Percentiles rank a stretch among this genome's conserved stretches.
Conservation (phyloP, 2,329 filamentous ascomycete species). For the Penicillium decumbens region DNA sequence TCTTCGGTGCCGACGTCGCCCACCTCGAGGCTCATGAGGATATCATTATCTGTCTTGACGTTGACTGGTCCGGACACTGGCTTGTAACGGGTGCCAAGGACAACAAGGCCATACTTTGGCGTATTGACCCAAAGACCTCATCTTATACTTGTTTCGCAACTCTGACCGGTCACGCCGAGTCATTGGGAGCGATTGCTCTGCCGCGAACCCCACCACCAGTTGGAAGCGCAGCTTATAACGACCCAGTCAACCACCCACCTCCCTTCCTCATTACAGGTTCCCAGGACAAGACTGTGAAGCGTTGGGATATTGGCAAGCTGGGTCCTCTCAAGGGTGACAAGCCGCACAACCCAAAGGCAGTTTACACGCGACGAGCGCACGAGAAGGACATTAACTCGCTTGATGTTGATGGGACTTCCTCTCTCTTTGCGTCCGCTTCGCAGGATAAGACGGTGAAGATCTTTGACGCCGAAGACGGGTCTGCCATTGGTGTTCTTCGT, state of each 20-base stretch:
- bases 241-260: conserved; percentile 75
- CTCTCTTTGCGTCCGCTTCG: conserved; percentile 91
- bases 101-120: conserved; percentile 88
- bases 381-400: conserved; percentile 99
- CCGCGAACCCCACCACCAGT: conserved; percentile 65
- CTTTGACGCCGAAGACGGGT: conserved; percentile 85
- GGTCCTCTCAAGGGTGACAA: conserved; percentile 46
- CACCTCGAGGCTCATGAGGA: conserved; percentile 87
- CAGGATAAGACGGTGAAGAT: conserved; percentile 97
- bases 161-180: conserved; percentile 91
- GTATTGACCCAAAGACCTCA: conserved; percentile 68
- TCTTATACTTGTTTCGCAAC: conserved; percentile 75
- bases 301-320: conserved; percentile 72
- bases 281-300: conserved; percentile 91
- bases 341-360: conserved; percentile 49
- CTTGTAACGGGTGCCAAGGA: conserved; percentile 94
- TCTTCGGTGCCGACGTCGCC: conserved; percentile 86
- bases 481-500: conserved; percentile 82
- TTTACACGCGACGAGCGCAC: conserved; percentile 90
- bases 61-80: conserved; percentile 97
- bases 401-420: conserved; percentile 67
- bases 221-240: conserved; percentile 64
- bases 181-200: conserved; percentile 80
- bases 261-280: conserved; percentile 85
- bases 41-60: conserved; percentile 89